phyloP scores from a whole-genome alignment of 2,329 filamentous ascomycete genomes.

The Epichloe sibirici region DNA sequence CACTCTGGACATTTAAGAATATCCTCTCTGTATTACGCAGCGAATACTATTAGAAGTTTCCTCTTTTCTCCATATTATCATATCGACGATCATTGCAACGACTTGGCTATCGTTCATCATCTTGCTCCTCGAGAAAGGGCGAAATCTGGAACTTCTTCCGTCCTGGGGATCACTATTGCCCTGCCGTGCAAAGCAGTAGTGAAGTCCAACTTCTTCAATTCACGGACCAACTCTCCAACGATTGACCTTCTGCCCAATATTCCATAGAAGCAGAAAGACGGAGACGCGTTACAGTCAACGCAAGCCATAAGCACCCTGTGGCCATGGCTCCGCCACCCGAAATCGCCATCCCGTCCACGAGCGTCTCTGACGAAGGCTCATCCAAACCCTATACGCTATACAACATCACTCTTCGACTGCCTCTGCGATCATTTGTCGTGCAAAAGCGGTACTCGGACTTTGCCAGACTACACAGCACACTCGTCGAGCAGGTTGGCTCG shows the following conservation, averaged over 20 bases:
- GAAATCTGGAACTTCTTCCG: background rate
- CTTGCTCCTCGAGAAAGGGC: background rate
- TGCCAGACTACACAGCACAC: slow-evolving; percentile 47
- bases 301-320: background rate
- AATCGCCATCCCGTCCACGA: slow-evolving; percentile 56
- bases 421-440: slow-evolving; percentile 61
- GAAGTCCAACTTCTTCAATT: background rate
- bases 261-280: background rate
- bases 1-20: background rate
- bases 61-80: too few species aligned
- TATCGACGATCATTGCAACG: background rate
- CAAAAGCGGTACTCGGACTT: slow-evolving; percentile 81
- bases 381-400: slow-evolving; percentile 64
- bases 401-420: slow-evolving; percentile 65
- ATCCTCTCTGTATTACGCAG: background rate
- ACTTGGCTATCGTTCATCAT: background rate
- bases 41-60: background rate
- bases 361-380: slow-evolving; percentile 35
- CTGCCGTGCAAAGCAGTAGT: background rate
- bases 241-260: background rate
- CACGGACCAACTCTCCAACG: background rate
- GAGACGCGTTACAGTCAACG: background rate
- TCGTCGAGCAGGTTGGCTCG: slow-evolving; percentile 46
- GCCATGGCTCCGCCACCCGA: slow-evolving; percentile 53
- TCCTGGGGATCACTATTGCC: background rate